Conservation (phyloP, 768 basidiomycete species). For the Floccularia luteovirens region DNA sequence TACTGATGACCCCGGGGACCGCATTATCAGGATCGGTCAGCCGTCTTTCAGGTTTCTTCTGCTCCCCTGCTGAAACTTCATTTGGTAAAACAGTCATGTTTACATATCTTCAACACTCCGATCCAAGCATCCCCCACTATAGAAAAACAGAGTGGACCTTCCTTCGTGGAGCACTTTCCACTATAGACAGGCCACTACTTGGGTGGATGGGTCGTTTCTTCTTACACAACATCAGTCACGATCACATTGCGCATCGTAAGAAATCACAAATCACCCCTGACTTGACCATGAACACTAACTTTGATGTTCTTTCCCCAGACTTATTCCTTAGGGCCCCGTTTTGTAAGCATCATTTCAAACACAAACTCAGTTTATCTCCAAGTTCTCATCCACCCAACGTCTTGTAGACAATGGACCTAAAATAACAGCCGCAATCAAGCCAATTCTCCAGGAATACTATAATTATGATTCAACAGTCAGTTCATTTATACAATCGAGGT, state of each 20-base stretch:
- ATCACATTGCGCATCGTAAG: slow-evolving; percentile 30
- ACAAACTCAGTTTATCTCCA: too few species aligned
- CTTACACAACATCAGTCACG: slow-evolving; percentile 42
- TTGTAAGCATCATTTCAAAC: slow-evolving; percentile 27
- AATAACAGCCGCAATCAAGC: too few species aligned
- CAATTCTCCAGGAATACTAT: too few species aligned
- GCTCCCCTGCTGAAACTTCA: too few species aligned
- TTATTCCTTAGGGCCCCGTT: slow-evolving; percentile 43
- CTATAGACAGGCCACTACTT: slow-evolving; percentile 43
- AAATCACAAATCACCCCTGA: slow-evolving; percentile 1
- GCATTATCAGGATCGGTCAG: background rate
- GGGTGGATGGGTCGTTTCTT: slow-evolving; percentile 49
- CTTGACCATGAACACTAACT: background rate
- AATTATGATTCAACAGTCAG: too few species aligned
- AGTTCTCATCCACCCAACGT: too few species aligned
- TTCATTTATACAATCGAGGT: too few species aligned
- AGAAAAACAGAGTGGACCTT: slow-evolving; percentile 41
- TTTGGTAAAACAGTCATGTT: slow-evolving; percentile 30
- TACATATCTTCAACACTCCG: slow-evolving; percentile 49
- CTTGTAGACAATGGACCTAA: too few species aligned
- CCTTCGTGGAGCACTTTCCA: slow-evolving; percentile 43
- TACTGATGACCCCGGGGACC: too few species aligned
- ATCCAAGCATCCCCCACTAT: slow-evolving; percentile 46
- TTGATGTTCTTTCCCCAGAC: slow-evolving; percentile 13
- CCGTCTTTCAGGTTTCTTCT: background rate